Evolutionary conservation across 2,329 filamentous ascomycete genomes (phyloP), one percentile per base, ranked within the genome.

Genomic region (Aspergillus sp.): DNA sequence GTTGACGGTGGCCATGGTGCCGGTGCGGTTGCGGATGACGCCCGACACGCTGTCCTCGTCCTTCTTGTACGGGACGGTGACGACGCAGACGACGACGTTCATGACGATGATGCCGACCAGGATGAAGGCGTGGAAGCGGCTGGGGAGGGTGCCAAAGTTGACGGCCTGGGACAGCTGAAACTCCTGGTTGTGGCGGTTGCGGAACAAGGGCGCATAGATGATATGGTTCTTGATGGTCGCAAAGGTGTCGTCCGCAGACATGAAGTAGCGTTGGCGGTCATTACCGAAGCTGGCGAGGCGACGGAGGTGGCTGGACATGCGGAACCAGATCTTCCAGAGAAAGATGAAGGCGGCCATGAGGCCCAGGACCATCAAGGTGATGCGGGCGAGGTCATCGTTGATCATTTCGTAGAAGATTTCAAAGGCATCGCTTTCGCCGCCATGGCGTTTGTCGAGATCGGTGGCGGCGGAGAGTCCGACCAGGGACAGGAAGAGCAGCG

Each of bases 191-290:
- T 78, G 75, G 34, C 76, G 70, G 44, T 59, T 69, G 20, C 70
- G 66, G 49, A 78, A 72, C 32, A 78, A 54, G 4, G 76, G 75
- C 11, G 76, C 76, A 55, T 78, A 76, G 46, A 78, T 68, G 51
- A 92, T 81, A 50, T 88, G 80, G 55, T 83, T 80, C 75, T 92
- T 90, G 51, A 96, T 68, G 67, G 56, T 91, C 77, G 59, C 84
- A 81, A 61, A 95, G 76, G 48, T 67, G 4, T 59, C 55, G 29
- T 74, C 60, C 5, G 88, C 81, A 20, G 77, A 75, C 43, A 86
- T 81, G 67, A 92, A 96, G 76, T 91, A 96, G 55, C 82, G 80
- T 70, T 96, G 91, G 1, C 80, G 87, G 58, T 89, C 87, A 74
- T 90, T 91, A 74, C 83, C 87, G 59, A 96, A 81, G 64, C 86